phyloP scores from a whole-genome alignment of 179 eudicot genomes.

The Beta macrorhiza region DNA sequence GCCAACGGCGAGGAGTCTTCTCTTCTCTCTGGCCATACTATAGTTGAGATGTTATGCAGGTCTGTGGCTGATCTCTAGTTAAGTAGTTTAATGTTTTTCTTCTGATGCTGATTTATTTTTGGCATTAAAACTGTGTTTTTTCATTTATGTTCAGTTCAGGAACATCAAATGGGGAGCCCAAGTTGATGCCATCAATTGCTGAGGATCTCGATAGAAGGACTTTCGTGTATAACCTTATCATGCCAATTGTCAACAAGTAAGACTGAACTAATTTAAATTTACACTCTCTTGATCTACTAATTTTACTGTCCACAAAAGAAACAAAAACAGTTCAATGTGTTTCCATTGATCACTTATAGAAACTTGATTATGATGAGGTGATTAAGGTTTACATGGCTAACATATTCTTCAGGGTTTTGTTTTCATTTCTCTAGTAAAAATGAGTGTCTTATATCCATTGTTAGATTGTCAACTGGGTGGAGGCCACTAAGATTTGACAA shows the following conservation, averaged over 20 bases:
- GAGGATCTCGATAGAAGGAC: conserved; percentile 82
- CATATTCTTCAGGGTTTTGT: conserved; percentile 3
- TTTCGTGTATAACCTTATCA: conserved; percentile 62
- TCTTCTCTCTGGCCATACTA: conserved; percentile 55
- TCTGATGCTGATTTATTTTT: background rate
- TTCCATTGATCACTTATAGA: background rate
- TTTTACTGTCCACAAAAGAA: background rate
- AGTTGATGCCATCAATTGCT: conserved; percentile 73
- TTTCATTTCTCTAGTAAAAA: background rate
- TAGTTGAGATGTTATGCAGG: conserved; percentile 82
- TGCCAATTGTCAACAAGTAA: conserved; percentile 75
- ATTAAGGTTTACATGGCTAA: too few species aligned
- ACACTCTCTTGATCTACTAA: background rate
- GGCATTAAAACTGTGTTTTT: background rate
- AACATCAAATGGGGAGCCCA: conserved; percentile 75
- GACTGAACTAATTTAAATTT: background rate
- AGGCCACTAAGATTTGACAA: conserved; percentile 22
- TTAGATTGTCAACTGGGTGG: conserved; percentile 14
- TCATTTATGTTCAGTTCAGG: conserved; percentile 57
- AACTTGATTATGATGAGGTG: too few species aligned
- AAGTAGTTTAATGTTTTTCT: background rate
- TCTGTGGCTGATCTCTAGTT: background rate
- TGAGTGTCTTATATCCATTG: conserved; percentile 11
- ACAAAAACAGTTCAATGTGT: background rate
- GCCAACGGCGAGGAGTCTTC: conserved; percentile 71